Conservation (phyloP, 1,284 basidiomycete genomes). For the Rhodotorula sp. region DNA sequence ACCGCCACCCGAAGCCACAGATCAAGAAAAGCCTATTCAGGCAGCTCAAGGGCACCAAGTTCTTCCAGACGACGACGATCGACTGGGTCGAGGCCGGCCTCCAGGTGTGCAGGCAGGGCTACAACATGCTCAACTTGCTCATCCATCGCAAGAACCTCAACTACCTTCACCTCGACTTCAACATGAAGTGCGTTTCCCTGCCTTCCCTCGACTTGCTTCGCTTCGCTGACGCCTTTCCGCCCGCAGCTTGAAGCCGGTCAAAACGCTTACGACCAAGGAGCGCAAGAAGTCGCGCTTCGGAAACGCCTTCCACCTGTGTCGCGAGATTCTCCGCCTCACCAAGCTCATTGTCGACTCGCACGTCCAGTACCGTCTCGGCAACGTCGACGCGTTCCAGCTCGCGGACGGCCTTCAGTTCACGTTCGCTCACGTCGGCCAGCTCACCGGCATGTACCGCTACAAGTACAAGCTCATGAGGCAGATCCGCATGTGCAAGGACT, state of each 20-base stretch:
- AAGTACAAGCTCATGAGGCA: constrained; percentile 99
- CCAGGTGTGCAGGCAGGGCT: constrained; percentile 97
- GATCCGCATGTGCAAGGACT: constrained; percentile 98
- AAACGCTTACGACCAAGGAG: constrained; percentile 98
- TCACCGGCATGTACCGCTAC: constrained; percentile 98
- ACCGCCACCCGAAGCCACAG: constrained; percentile 89
- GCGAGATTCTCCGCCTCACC: constrained; percentile 94
- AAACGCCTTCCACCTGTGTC: constrained; percentile 96
- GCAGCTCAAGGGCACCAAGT: constrained; percentile 96
- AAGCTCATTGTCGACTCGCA: constrained; percentile 99
- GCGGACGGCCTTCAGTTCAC: constrained; percentile 98
- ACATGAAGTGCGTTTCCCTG: constrained; percentile 45
- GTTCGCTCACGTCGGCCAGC: constrained; percentile 93
- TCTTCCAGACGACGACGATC: constrained; percentile 96
- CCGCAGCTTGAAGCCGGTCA: constrained; percentile 66
- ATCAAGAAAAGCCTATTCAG: constrained; percentile 96
- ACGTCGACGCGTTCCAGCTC: constrained; percentile 98
- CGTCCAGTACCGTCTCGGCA: constrained; percentile 97
- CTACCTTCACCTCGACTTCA: constrained; percentile 56
- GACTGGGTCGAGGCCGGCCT: constrained; percentile 99
- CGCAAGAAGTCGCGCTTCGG: constrained; percentile 99
- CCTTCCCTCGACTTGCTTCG: not conserved
- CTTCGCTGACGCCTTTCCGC: not conserved
- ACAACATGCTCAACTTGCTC: constrained; percentile 98
- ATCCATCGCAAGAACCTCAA: constrained; percentile 99